These are phyloP conservation scores for Malus sylvestris DNA, from an alignment of 306 rosid genomes.

Conservation along the genomic window DNA sequence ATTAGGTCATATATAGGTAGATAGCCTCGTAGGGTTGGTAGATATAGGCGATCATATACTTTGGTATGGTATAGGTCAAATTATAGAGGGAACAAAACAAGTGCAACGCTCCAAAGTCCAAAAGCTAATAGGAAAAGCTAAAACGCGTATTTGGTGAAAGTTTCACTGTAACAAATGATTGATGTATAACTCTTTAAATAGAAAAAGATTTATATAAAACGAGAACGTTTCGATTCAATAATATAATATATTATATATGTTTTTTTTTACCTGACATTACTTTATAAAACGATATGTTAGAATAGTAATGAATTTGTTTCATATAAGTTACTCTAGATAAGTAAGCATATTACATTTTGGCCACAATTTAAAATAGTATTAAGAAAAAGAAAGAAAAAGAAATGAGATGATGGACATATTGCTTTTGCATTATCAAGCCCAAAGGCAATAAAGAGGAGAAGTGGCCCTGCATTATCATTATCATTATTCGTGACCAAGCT, in stretches of 20 bases:
- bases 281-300: no score
- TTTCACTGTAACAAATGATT: not conserved
- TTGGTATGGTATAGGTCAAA: not conserved
- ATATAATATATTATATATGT: no score
- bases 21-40: not conserved
- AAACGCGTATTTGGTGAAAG: not conserved
- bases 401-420: not conserved
- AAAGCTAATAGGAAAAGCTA: not conserved
- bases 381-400: no score
- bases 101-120: not conserved
- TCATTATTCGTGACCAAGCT: not conserved
- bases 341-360: not conserved
- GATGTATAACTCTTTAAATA: not conserved
- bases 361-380: not conserved
- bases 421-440: not conserved
- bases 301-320: no score
- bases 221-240: no score
- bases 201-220: no score
- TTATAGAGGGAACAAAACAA: not conserved
- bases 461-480: not conserved
- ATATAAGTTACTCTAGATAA: no score
- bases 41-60: no score
- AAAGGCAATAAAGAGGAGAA: not conserved
- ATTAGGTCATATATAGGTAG: not conserved
- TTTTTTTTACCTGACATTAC: no score